Percentiles rank a stretch among this genome's conserved stretches.
Evolutionary conservation across 257 asterid species (phyloP).

Genomic region (Capsicum pubescens): DNA sequence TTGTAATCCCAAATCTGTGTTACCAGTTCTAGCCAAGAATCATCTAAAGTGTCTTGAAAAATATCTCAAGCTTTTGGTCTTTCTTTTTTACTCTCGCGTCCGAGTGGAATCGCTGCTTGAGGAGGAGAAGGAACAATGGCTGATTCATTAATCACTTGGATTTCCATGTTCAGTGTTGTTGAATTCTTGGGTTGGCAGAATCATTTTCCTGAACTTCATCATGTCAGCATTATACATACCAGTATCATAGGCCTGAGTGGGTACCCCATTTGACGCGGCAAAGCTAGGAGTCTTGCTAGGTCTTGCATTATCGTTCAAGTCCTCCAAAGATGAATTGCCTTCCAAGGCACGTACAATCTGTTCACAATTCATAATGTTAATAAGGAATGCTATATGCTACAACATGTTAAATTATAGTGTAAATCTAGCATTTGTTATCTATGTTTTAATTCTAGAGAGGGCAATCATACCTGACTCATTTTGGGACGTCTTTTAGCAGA

Average conservation of each 20-base stretch:
- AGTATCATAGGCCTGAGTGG: constrained; percentile 57
- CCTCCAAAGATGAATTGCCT: constrained; percentile 79
- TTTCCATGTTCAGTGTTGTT: constrained; percentile 59
- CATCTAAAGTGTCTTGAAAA: neutral
- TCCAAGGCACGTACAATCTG: constrained; percentile 80
- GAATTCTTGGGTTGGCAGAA: constrained; percentile 60
- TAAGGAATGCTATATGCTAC: neutral
- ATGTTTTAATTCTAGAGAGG: neutral
- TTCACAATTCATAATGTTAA: neutral
- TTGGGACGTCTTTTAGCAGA: constrained; percentile 91
- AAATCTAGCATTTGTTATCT: neutral
- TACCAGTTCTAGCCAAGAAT: neutral
- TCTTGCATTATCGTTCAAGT: constrained; percentile 63
- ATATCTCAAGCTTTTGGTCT: neutral
- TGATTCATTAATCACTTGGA: constrained; percentile 21
- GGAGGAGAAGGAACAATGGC: neutral
- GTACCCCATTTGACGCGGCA: constrained; percentile 25
- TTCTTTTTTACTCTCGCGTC: neutral
- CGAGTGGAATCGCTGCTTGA: neutral
- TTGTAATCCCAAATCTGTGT: neutral
- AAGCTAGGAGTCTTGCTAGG: constrained; percentile 40
- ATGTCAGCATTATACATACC: constrained; percentile 86
- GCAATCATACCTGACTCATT: constrained; percentile 77
- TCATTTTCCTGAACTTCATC: constrained; percentile 85
- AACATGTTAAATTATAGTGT: neutral